Base-by-base conservation (phyloP, 1,139 yeast genomes). In the Waltiozyma sp. region DNA sequence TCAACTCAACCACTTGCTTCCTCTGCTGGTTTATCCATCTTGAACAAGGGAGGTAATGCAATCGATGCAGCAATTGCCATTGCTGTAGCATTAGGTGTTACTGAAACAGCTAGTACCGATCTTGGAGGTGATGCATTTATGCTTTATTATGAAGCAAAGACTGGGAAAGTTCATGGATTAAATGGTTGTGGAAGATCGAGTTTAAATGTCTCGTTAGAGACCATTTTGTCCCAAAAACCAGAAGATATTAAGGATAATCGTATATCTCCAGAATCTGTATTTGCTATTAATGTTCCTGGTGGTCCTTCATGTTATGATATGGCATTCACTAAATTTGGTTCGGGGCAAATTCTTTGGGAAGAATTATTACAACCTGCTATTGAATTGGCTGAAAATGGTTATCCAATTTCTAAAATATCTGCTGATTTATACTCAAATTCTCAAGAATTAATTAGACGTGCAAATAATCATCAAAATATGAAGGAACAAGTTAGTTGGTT, bases 71-170 rank as follows among this genome's bases (percentile, higher is more conserved):
- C 86, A 10, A 82, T 85, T 31, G 94, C 91, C 0, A 77, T 80
- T 28, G 77, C 88, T 7, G 91, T 94, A 5, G 85, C 80, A 7
- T 65, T 85, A 38, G 73, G 82, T 48, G 75, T 84, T 13, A 65
- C 80, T 3, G 95, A 85, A 56, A 93, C 94, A 0, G 72, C 75
- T 28, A 79, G 86, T 48, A 84, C 91, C 1, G 93, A 93, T 14
- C 72, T 84, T 44, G 95, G 94, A 3, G 94, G 94, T 28, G 95
- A 85, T 57, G 80, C 85, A 47, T 85, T 83, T 64, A 75, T 80
- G 2, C 63, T 84, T 41, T 79, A 68, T 56, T 80, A 79, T 60
- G 70, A 75, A 38, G 69, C 70, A 34, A 53, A 62, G 33, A 65
- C 72, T 21, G 68, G 70, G 44, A 63, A 67, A 45, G 84, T 82